Evolutionary conservation across 73 alveolate species (phyloP), one percentile per base, ranked within the genome.

Genomic region (Paramecium primaurelia): DNA sequence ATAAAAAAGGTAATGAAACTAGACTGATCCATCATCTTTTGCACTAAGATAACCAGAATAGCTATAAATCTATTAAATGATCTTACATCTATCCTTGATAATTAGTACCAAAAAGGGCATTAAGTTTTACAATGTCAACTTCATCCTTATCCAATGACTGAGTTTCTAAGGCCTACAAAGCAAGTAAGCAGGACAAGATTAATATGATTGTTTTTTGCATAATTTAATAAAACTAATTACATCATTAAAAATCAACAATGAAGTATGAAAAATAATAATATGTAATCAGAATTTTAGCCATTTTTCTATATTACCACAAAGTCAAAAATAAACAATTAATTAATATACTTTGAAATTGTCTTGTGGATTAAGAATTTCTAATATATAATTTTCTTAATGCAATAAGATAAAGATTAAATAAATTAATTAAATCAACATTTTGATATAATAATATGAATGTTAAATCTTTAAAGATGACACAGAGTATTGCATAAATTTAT

Each of bases 21-120:
- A 37, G 5, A 20, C 28, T 16, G 11, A 2, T 12, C 34, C 88
- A 75, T 75, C 44, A 34, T 75, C 30, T 10, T 16, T 37, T 37
- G 88, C 69, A 37, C 38, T 22, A 6, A 75, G 37, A 75, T 75
- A 75, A 75, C 88, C 88, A n/a, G 88, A 75, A 75, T 75, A 75
- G 20, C 25, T 42, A n/a, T 37, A 36, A 16, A 14, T 75, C 16
- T 36, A 37, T 2, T 75, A 10, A 34, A 32, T 30, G 14, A 51
- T 51, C 28, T 26, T 77, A 77, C 90, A 77, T 44, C 37, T 38
- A 0, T 40, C 71, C 90, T 77, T 38, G 12, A 26, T 30, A 77
- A 14, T 30, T 37, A 4, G 59, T 71, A 71, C 59, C 59, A 34
- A 37, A 34, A 11, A 71, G 86, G 18, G 16, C 36, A 34, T 34